Evolutionary conservation across 1,284 basidiomycete species (phyloP).

Genomic region (Farysia itapuensis): DNA sequence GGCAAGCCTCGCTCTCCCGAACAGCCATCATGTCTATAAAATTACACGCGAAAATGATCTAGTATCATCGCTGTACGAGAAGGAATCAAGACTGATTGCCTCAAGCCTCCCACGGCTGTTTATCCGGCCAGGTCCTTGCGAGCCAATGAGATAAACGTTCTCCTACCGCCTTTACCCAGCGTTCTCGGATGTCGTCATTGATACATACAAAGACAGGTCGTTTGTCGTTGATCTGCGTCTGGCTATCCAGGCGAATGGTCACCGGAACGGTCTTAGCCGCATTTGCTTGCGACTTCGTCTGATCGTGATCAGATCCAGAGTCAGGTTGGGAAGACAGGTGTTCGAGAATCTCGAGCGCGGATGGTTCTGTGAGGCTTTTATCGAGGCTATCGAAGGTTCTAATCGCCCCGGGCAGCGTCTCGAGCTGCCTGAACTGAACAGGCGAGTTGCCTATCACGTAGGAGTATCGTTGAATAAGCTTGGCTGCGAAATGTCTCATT

Average conservation of each 20-base stretch:
- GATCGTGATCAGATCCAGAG: no score
- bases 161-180: slow-evolving; percentile 11
- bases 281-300: not conserved
- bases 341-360: not conserved
- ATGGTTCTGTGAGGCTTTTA: not conserved
- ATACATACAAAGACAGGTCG: slow-evolving; percentile 21
- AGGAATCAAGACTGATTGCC: no score
- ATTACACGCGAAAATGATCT: no score
- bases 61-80: no score
- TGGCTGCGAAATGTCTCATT: slow-evolving; percentile 11
- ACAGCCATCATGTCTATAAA: no score
- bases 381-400: slow-evolving; percentile 3
- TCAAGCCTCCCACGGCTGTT: slow-evolving; percentile 20
- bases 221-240: slow-evolving; percentile 1
- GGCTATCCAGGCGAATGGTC: slow-evolving; percentile 13
- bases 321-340: no score
- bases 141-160: slow-evolving; percentile 10
- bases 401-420: slow-evolving; percentile 9
- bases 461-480: slow-evolving; percentile 33
- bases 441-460: slow-evolving; percentile 30
- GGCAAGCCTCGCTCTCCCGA: no score
- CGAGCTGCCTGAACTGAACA: slow-evolving; percentile 18
- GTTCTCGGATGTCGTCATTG: slow-evolving; percentile 32
- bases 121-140: slow-evolving; percentile 9
- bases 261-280: not conserved